Percentiles rank a stretch among this genome's conserved stretches.
Evolutionary conservation across 106 monocot genomes (phyloP).

Genomic region (Iris macrosiphon): DNA sequence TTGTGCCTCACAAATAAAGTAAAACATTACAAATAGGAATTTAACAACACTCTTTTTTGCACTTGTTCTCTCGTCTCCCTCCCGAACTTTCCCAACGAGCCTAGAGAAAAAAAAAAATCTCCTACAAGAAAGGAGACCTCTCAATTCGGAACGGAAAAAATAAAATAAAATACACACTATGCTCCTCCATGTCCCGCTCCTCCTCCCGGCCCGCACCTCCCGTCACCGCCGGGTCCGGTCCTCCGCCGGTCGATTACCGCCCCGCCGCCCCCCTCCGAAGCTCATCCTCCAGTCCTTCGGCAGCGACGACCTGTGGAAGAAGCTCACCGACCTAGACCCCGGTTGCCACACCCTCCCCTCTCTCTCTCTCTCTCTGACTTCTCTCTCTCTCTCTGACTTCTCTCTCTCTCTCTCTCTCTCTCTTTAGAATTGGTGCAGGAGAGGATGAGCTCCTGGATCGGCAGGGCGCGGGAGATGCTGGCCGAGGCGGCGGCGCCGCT

Average conservation of each 20-base stretch:
- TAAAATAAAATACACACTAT: too few species aligned
- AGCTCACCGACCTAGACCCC: conserved; percentile 33
- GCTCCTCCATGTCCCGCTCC: background rate
- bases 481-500: conserved; percentile 55
- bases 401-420: conserved; percentile 1
- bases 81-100: too few species aligned
- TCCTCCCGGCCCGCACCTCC: background rate
- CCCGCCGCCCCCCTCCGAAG: background rate
- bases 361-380: background rate
- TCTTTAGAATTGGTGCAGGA: conserved; percentile 49
- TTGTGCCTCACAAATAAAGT: too few species aligned
- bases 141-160: too few species aligned
- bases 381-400: background rate
- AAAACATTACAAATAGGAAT: too few species aligned
- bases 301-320: conserved; percentile 39
- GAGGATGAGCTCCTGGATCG: conserved; percentile 58
- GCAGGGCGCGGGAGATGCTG: conserved; percentile 50
- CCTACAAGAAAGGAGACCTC: too few species aligned
- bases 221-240: background rate
- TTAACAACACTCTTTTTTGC: too few species aligned
- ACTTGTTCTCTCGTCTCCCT: too few species aligned
- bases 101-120: too few species aligned
- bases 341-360: conserved; percentile 14
- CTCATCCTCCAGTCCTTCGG: conserved; percentile 7
- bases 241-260: conserved; percentile 9